Base-by-base conservation (phyloP, 2,329 filamentous ascomycete genomes). In the Cladosporium colombiae region DNA sequence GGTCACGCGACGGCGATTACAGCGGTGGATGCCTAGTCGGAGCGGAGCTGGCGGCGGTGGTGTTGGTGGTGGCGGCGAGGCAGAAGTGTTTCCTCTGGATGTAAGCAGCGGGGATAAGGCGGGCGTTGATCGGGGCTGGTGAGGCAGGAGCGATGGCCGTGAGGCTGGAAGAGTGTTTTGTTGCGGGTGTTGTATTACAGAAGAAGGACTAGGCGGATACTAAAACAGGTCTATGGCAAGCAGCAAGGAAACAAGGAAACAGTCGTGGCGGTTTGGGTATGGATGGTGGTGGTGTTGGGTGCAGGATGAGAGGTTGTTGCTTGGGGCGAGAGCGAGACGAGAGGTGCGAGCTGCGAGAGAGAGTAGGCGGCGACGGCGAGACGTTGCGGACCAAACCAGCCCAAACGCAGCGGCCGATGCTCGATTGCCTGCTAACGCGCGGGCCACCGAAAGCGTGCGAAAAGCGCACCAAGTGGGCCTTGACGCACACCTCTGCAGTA, bases 201-300 rank as follows among this genome's bases (percentile, higher is more conserved):
- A 55, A 49, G 59, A 50, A 56, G 37, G 31, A 49, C 52, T 46
- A 29, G 49, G 31, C 49, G 61, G 27, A 52, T 65, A 65, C 55
- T 65, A 65, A 65, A 65, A 65, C 63, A 65, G 57, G 56, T 65
- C 63, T 65, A 60, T 65, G 55, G 62, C 35, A 52, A 52, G 63
- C 23, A 53, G 35, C 27, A 58, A 65, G 63, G 56, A 65, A 59
- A 60, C 18, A 59, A 60, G 40, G 63, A 60, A 60, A 65, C 55
- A 57, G 63, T 65, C 56, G 62, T 55, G 56, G 49, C 37, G 40
- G 52, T 16, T n/a, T 58, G 56, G 21, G 16, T 23, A 46, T 33
- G 27, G 29, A 57, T 14, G 62, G 63, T 62, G 35, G 29, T 61
- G 44, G 52, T 66, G 64, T 76, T 35, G 74, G 71, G 71, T 68